These are phyloP conservation scores for Didymella exigua DNA, from an alignment of 2,329 filamentous ascomycete species.

Conservation along the genomic window DNA sequence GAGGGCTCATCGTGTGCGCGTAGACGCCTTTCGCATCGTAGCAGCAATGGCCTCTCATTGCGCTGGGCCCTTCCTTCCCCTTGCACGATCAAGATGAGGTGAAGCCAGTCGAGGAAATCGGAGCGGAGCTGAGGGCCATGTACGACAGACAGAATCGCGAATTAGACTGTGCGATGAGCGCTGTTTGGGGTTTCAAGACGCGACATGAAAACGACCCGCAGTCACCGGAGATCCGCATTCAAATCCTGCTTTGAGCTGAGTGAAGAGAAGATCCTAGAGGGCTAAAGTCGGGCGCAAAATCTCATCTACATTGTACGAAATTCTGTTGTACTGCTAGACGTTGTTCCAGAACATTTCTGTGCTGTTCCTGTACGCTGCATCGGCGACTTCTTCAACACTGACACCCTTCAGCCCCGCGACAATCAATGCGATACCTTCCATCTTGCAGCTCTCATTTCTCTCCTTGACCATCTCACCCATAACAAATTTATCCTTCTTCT, in stretches of 20 bases:
- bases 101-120: background rate
- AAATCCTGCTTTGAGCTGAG: too few relatives aligned
- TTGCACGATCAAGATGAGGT: too few relatives aligned
- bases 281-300: too few relatives aligned
- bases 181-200: background rate
- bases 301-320: background rate
- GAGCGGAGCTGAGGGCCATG: background rate
- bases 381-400: constrained; percentile 51
- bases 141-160: background rate
- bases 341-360: constrained; percentile 17
- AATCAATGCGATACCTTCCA: constrained; percentile 55
- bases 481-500: constrained; percentile 59
- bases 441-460: constrained; percentile 58
- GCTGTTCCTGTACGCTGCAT: constrained; percentile 50
- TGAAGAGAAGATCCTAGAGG: too few relatives aligned
- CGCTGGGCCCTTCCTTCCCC: too few relatives aligned
- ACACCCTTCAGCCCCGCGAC: constrained; percentile 57
- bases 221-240: too few relatives aligned
- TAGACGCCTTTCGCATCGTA: too few relatives aligned
- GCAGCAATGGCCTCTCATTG: too few relatives aligned
- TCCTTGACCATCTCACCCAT: constrained; percentile 56
- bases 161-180: background rate
- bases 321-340: background rate
- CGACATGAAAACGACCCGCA: too few relatives aligned
- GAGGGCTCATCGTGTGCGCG: too few relatives aligned